Conservation (phyloP, 371 early-diverging fungal genomes). For the Homolaphlyctis polyrhiza region DNA sequence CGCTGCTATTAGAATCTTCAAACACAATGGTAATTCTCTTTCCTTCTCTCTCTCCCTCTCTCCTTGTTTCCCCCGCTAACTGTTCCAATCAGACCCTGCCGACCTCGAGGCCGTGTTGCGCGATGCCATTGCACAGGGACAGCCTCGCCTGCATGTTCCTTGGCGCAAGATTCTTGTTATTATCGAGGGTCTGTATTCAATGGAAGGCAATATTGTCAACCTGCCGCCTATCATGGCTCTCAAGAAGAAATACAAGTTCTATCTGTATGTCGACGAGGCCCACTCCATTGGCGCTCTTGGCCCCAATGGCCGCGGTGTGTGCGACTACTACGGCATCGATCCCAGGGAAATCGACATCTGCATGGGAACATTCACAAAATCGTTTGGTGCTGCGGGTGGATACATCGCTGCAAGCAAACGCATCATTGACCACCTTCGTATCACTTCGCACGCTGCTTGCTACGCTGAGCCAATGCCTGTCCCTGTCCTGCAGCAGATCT, state of each 20-base stretch:
- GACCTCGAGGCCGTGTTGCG: conserved; percentile 86
- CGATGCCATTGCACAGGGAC: conserved; percentile 95
- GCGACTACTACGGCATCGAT: conserved; percentile 90
- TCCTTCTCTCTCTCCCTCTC: conserved; percentile 14
- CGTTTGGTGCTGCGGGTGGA: conserved; percentile 93
- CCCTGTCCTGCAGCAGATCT: conserved; percentile 91
- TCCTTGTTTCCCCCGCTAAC: neutral
- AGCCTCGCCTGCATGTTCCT: conserved; percentile 96
- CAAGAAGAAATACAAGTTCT: conserved; percentile 96
- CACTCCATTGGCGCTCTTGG: conserved; percentile 96
- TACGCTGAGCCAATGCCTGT: conserved; percentile 95
- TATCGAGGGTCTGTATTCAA: conserved; percentile 98
- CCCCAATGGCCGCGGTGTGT: conserved; percentile 85
- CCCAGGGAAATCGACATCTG: conserved; percentile 91
- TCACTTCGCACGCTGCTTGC: conserved; percentile 72
- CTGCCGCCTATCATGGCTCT: conserved; percentile 89
- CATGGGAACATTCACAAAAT: conserved; percentile 99
- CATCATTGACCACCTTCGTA: conserved; percentile 83
- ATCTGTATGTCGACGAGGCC: conserved; percentile 99
- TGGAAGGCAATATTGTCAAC: conserved; percentile 97
- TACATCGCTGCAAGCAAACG: conserved; percentile 44
- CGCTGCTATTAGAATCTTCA: conserved; percentile 92
- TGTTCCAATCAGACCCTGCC: conserved; percentile 34
- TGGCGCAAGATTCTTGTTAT: conserved; percentile 99
- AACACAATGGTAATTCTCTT: no score